phyloP scores from a whole-genome alignment of 2,329 filamentous ascomycete genomes.

The Mycogone perniciosa region DNA sequence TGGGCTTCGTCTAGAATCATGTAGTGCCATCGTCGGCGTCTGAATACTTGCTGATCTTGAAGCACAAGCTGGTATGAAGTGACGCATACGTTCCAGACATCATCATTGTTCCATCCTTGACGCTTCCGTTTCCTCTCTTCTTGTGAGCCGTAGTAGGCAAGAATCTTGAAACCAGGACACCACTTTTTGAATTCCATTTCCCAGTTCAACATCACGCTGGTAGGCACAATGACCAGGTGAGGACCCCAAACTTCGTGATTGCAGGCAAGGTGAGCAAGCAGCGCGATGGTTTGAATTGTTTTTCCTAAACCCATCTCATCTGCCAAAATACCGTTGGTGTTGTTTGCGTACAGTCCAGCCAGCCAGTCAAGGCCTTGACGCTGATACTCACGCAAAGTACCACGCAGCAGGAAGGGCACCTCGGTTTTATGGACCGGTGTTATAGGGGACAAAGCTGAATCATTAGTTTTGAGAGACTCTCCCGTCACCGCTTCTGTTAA shows the following conservation, averaged over 20 bases:
- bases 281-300: conserved; percentile 93
- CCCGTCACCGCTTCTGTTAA: conserved; percentile 17
- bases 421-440: conserved; percentile 53
- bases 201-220: conserved; percentile 98
- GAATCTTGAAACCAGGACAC: conserved; percentile 94
- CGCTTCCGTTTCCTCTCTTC: conserved; percentile 90
- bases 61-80: conserved; percentile 96
- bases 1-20: conserved; percentile 97
- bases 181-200: conserved; percentile 99
- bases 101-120: conserved; percentile 86
- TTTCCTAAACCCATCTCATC: conserved; percentile 99
- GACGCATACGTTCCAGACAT: conserved; percentile 94
- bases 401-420: conserved; percentile 76
- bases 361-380: conserved; percentile 98
- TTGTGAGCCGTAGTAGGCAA: conserved; percentile 92
- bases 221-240: conserved; percentile 92
- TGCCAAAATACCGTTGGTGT: conserved; percentile 91
- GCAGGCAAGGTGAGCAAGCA: conserved; percentile 87
- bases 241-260: conserved; percentile 91
- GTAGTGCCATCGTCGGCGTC: conserved; percentile 90
- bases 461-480: conserved; percentile 28
- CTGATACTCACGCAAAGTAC: conserved; percentile 89
- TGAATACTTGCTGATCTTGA: conserved; percentile 90
- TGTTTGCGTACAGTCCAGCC: conserved; percentile 82
- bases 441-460: conserved; percentile 25